Conservation (phyloP, 2,329 filamentous ascomycete genomes). For the Alternaria novae-zelandiae region DNA sequence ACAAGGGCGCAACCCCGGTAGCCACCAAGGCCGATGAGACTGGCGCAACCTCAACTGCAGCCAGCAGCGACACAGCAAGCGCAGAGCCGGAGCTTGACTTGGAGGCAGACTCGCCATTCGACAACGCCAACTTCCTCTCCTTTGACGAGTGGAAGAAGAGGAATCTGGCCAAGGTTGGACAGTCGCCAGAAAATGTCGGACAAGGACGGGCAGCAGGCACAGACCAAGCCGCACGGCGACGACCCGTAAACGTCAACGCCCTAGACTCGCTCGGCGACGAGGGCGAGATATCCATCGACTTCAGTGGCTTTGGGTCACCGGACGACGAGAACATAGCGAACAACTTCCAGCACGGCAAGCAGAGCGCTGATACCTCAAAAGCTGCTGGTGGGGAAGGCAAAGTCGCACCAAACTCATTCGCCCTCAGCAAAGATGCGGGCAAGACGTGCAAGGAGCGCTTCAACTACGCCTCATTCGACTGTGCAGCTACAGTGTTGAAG, state of each 20-base stretch:
- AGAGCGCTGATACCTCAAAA: constrained; percentile 21
- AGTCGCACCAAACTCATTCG: constrained; percentile 40
- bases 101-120: constrained; percentile 70
- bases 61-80: constrained; percentile 16
- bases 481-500: constrained; percentile 90
- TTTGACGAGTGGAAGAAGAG: constrained; percentile 99
- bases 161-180: constrained; percentile 84
- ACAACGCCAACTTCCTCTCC: constrained; percentile 86
- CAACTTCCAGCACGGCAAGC: constrained; percentile 21
- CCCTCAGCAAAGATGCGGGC: constrained; percentile 86
- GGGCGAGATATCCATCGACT: constrained; percentile 80
- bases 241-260: constrained; percentile 66
- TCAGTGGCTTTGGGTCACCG: constrained; percentile 65
- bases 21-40: constrained; percentile 12
- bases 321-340: constrained; percentile 27
- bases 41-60: constrained; percentile 7
- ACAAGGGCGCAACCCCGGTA: neutral
- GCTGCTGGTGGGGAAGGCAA: constrained; percentile 35
- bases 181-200: constrained; percentile 72
- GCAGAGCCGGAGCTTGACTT: constrained; percentile 56
- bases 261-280: constrained; percentile 86
- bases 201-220: constrained; percentile 57
- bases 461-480: constrained; percentile 97
- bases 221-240: constrained; percentile 56
- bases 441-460: constrained; percentile 98